Evolutionary conservation across 1,139 yeast genomes (phyloP).

Genomic region (Protomyces inouyei): DNA sequence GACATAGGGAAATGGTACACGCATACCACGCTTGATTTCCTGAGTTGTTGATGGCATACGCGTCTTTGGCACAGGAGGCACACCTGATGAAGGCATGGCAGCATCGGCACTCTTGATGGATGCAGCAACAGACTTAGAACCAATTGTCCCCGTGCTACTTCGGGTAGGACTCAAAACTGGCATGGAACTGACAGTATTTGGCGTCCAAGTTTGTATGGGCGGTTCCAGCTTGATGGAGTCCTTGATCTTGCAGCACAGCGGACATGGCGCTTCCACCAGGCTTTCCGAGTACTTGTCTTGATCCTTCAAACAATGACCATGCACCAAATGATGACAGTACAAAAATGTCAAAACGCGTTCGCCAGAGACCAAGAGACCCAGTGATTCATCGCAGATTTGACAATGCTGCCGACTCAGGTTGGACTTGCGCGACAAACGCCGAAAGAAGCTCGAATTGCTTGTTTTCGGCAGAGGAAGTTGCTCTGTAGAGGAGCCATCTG

Average conservation of each 20-base stretch:
- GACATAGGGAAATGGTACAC: neutral
- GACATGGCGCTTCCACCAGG: neutral
- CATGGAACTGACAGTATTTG: neutral
- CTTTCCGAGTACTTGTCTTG: neutral
- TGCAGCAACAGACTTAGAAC: neutral
- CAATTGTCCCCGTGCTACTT: neutral
- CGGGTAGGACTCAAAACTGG: neutral
- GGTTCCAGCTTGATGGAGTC: neutral
- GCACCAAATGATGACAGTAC: neutral
- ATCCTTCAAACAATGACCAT: neutral
- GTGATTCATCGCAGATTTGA: neutral
- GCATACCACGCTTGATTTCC: neutral
- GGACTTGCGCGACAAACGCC: neutral
- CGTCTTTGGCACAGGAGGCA: neutral
- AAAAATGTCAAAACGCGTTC: neutral
- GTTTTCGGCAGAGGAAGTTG: neutral
- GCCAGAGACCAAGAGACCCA: neutral
- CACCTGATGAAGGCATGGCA: neutral
- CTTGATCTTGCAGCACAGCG: neutral
- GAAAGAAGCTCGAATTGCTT: neutral
- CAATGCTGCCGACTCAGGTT: neutral
- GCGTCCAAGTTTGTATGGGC: neutral
- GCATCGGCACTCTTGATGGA: neutral
- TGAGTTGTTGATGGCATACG: neutral
- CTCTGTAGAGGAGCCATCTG: neutral